Conservation (phyloP, 2,329 filamentous ascomycete species). For the Leptographium wingfieldii region DNA sequence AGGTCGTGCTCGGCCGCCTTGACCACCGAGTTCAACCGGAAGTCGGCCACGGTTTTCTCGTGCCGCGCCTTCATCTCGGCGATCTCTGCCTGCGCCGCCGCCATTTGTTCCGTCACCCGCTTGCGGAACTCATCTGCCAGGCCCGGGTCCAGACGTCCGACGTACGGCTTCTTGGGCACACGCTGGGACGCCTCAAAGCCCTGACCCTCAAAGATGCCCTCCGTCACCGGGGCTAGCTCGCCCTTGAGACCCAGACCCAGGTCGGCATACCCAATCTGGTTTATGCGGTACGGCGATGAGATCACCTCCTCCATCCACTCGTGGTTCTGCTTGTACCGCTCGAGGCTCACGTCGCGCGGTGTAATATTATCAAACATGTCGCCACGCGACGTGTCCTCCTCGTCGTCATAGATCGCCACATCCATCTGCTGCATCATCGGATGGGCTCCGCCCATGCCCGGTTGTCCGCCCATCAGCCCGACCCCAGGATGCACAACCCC, state of each 20-base stretch:
- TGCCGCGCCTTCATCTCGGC: slow-evolving; percentile 74
- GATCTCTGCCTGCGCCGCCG: slow-evolving; percentile 66
- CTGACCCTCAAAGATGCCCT: slow-evolving; percentile 67
- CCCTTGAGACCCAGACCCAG: slow-evolving; percentile 77
- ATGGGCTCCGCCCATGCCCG: slow-evolving; percentile 23
- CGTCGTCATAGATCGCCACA: slow-evolving; percentile 52
- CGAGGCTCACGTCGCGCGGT: slow-evolving; percentile 76
- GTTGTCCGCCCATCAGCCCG: slow-evolving; percentile 10
- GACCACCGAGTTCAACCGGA: slow-evolving; percentile 58
- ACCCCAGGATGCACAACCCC: slow-evolving; percentile 6
- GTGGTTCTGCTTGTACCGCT: slow-evolving; percentile 86
- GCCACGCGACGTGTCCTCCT: slow-evolving; percentile 76
- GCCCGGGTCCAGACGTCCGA: slow-evolving; percentile 57
- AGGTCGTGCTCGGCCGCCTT: slow-evolving; percentile 66
- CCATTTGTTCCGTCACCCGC: slow-evolving; percentile 59
- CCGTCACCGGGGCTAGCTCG: slow-evolving; percentile 67
- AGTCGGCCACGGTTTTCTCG: slow-evolving; percentile 57
- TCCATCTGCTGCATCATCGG: slow-evolving; percentile 6
- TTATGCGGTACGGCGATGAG: slow-evolving; percentile 75
- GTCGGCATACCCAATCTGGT: slow-evolving; percentile 76
- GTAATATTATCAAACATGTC: slow-evolving; percentile 86
- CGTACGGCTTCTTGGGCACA: slow-evolving; percentile 44
- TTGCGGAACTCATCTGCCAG: slow-evolving; percentile 75
- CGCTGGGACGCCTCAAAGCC: slow-evolving; percentile 33
- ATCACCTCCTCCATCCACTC: slow-evolving; percentile 99